Conservation (phyloP, 2,329 filamentous ascomycete species). For the Ceratocystis smalleyi region DNA sequence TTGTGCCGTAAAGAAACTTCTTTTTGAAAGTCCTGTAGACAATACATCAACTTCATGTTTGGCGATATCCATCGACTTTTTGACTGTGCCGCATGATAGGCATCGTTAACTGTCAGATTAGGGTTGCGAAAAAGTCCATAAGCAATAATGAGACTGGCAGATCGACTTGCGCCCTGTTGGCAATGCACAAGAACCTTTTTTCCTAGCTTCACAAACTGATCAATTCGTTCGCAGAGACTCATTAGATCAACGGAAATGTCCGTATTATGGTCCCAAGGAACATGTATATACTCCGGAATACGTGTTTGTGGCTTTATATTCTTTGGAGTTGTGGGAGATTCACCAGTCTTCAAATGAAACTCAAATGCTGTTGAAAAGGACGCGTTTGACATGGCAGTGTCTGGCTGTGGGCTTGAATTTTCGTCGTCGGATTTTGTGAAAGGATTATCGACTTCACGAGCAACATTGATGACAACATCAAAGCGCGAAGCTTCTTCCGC, state of each 20-base stretch:
- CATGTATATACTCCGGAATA: slow-evolving; percentile 65
- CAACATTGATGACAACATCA: slow-evolving; percentile 73
- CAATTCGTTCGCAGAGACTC: slow-evolving; percentile 59
- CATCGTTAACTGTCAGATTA: slow-evolving; percentile 62
- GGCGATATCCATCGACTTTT: slow-evolving; percentile 80
- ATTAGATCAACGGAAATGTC: slow-evolving; percentile 67
- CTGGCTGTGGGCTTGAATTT: slow-evolving; percentile 30
- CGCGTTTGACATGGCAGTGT: slow-evolving; percentile 41
- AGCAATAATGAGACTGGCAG: slow-evolving; percentile 71
- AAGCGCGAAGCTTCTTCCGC: slow-evolving; percentile 62
- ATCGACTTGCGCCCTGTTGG: slow-evolving; percentile 73
- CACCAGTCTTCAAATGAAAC: slow-evolving; percentile 19
- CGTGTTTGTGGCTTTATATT: slow-evolving; percentile 31
- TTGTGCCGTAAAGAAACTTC: slow-evolving; percentile 38
- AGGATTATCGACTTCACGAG: slow-evolving; percentile 65
- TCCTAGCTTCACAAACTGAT: slow-evolving; percentile 52
- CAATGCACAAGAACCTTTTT: slow-evolving; percentile 74
- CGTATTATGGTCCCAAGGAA: slow-evolving; percentile 79
- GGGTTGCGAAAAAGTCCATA: slow-evolving; percentile 72
- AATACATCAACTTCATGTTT: slow-evolving; percentile 87
- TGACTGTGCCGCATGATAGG: slow-evolving; percentile 64
- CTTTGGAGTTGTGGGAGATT: slow-evolving; percentile 41
- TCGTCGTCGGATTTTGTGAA: slow-evolving; percentile 31
- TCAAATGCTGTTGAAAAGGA: slow-evolving; percentile 28
- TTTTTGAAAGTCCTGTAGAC: slow-evolving; percentile 66